Base-by-base conservation (phyloP, 768 basidiomycete species). In the Trametopsis cervina region DNA sequence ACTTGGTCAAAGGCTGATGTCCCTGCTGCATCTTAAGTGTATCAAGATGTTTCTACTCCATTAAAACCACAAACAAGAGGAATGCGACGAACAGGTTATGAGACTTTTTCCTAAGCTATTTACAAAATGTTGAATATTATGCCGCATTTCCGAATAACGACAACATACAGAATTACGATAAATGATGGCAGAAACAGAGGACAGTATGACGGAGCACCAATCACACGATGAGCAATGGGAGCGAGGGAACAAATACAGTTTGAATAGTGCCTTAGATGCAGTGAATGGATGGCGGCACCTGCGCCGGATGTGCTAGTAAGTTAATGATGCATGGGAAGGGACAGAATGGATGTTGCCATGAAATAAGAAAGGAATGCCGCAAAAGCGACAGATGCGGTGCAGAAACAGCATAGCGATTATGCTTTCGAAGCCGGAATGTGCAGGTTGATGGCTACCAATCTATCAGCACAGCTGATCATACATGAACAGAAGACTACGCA, bases 351-450 rank as follows among this genome's bases (percentile, higher is more conserved):
- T 33, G 29, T 33, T 33, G 29, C 29, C 15, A 33, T 15, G 29
- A 33, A 7, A 33, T 33, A 15, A 15, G 7, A 33, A 33, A 45
- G 27, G 15, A 27, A n/a, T 45, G 25, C 22, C 22, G 18, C 18
- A 25, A 42, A 25, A 17, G 27, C 20, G n/a, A 25, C 15, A 45
- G 22, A 9, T 22, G 22, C 7, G 17, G 18, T n/a, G 45, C 33
- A 24, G n/a, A 46, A 35, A 18, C 10, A 23, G 45, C 18, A 7
- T 25, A 46, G 7, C 7, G 35, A 57, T 74, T 76, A 85, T 60
- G 78, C 69, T 71, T 89, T 88, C 56, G 85, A 85, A 51, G 83
- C 77, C 50, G 88, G 89, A 53, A 92, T 90, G 60, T 92, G 85
- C 52, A 90, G 77, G 61, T 92, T 92, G 62, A 92, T 92, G 18